Base-by-base conservation (phyloP, 1,284 basidiomycete genomes). In the Leccinum pseudoinsigne region DNA sequence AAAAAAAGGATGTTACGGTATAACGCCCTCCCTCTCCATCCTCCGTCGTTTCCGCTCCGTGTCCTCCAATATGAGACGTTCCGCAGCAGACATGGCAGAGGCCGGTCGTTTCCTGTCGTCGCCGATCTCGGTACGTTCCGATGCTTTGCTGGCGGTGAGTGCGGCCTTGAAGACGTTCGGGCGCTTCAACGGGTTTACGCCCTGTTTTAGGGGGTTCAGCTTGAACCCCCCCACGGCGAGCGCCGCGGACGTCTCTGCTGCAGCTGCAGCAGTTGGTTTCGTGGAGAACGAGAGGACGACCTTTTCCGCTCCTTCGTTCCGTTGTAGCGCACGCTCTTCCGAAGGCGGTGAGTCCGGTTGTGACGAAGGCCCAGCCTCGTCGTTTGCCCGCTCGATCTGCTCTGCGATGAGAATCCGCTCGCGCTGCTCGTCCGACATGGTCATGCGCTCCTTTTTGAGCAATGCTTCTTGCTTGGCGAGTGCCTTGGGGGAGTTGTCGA, bases 401-500 rank as follows among this genome's bases (percentile, higher is more conserved):
- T 98, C 95, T 26, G 92, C 84, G 63, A 99, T 92, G 64, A 96
- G 84, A 71, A 88, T 83, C 14, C 97, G 88, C 78, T 98, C 93
- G 34, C 97, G 86, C 76, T 95, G 93, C 78, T 99, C 97, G 72
- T 98, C 97, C 51, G 94, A 95, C 76, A 90, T 90, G 58, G 92
- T 92, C 38, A 90, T 86, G 8, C 96, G 85, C 71, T 99, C 96
- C 79, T 97, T 95, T 82, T 97, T 97, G 80, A 93, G 77, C 31
- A 87, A 87, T 38, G 95, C 92, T 76, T 94, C 92, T 87, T 96
- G 77, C 66, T 95, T 92, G 6, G 93, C 93, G 36, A 98, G 82
- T 4, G 97, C 95, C 70, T 94, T 93, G 2, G 97, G 96, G 62
- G 91, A 92, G 75, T 86, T 98, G 77, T 99, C 97, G 64, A 99